Conservation (phyloP, 2,329 filamentous ascomycete genomes). For the Ophiocordyceps camponoti-floridani region DNA sequence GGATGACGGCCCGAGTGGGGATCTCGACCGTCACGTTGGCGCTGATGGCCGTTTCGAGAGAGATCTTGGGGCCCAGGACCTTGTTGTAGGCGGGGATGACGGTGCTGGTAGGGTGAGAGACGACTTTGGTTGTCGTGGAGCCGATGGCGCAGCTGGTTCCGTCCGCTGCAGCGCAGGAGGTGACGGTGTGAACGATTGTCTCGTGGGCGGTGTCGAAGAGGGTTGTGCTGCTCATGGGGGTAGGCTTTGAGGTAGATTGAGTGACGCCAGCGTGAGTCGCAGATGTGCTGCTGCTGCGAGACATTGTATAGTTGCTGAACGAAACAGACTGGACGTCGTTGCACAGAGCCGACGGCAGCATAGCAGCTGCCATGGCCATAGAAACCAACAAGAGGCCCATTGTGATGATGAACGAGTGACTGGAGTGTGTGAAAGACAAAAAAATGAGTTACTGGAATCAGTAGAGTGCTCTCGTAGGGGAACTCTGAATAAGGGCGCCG, state of each 20-base stretch:
- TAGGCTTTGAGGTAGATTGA: not conserved
- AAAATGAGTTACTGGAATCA: no score
- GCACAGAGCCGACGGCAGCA: no score
- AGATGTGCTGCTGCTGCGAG: no score
- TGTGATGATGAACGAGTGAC: no score
- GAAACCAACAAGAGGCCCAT: no score
- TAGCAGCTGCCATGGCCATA: no score
- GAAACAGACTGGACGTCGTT: no score
- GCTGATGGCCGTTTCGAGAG: not conserved
- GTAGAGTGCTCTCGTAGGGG: no score
- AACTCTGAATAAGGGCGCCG: no score
- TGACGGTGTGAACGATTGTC: not conserved
- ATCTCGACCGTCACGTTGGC: not conserved
- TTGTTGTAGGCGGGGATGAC: not conserved
- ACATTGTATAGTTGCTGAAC: no score
- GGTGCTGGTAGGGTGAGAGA: not conserved
- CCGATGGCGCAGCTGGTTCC: not conserved
- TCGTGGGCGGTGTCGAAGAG: not conserved
- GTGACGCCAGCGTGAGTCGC: no score
- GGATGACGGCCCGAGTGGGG: not conserved
- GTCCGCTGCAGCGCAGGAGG: not conserved
- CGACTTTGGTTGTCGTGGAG: not conserved
- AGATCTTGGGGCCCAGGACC: not conserved
- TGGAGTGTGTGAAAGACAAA: no score
- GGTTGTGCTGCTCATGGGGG: not conserved